Base-by-base conservation (phyloP, 768 basidiomycete species). In the Inosperma sp. region DNA sequence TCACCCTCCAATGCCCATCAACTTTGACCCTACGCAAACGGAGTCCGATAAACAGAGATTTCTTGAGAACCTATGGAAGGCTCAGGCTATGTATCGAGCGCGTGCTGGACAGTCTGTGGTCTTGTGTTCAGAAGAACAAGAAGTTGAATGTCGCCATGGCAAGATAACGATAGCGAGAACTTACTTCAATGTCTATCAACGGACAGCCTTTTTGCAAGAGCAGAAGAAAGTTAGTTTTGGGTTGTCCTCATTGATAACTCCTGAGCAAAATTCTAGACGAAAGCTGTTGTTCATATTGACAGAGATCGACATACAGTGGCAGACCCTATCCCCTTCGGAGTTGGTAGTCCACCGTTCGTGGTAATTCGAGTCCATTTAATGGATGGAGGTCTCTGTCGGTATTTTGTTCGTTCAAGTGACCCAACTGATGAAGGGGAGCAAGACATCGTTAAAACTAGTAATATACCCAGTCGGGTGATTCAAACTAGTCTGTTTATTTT, bases 171-270 rank as follows among this genome's bases (percentile, higher is more conserved):
- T 78, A 44, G 91, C 90, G 13, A 78, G 83, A 51, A 84, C 89
- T n/a, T 95, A 86, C 65, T 94, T 83, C 70, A 93, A 94, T 60
- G 79, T 95, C 14, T 95, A 93, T 64, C 83, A 89, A 58, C 75
- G 88, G 34, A 86, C 81, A 9, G 83, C 84, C 3, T 93, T 88
- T 63, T 68, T 93, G 8, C 80, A 82, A 59, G 87, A 92, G 60
- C 69, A 70, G 3, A 86, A 82, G 68, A 94, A 94, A 80, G 93
- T 91, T 43, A 42, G 67, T 52, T 16, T 40, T 12, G 8, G 7
- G 2, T 34, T n/a, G 39, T 56, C 14, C 51, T 52, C 49, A 37
- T 31, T 16, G 16, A 17, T 13, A 35, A 40, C 39, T 47, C 41
- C 37, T 39, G 46, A 40, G n/a, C 51, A 51, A 8, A 29, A 27